phyloP scores from a whole-genome alignment of 2,329 filamentous ascomycete species.

The Rhynchosporium graminicola region DNA sequence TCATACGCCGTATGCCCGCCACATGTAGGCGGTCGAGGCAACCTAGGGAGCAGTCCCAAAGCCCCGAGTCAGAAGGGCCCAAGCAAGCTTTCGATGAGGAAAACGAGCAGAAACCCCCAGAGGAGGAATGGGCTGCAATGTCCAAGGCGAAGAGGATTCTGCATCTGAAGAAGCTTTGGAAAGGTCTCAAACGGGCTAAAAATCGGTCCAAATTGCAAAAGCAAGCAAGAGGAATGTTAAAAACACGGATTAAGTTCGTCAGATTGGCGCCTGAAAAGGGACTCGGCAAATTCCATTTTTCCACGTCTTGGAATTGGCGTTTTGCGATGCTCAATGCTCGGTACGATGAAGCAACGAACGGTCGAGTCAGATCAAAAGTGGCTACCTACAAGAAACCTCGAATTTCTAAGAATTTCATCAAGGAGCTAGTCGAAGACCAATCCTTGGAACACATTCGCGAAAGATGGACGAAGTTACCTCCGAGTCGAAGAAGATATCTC shows the following conservation, averaged over 20 bases:
- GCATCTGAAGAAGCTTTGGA: neutral
- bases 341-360: constrained; percentile 10
- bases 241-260: constrained; percentile 11
- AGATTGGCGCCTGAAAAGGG: constrained; percentile 11
- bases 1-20: no score
- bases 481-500: neutral
- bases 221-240: neutral
- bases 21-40: no score
- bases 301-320: constrained; percentile 20
- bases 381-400: neutral
- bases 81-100: neutral
- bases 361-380: neutral
- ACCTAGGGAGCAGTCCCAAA: neutral
- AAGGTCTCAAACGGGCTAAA: neutral
- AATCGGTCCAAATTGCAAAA: neutral
- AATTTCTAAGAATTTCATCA: neutral
- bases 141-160: neutral
- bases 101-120: neutral
- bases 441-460: constrained; percentile 14
- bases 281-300: neutral
- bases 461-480: constrained; percentile 17
- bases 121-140: neutral
- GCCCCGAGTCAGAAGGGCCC: neutral
- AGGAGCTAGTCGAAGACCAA: constrained; percentile 5
- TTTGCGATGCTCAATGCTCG: constrained; percentile 23